These are phyloP conservation scores for Capsicum chinense DNA, from an alignment of 257 asterid genomes.

Conservation along the genomic window DNA sequence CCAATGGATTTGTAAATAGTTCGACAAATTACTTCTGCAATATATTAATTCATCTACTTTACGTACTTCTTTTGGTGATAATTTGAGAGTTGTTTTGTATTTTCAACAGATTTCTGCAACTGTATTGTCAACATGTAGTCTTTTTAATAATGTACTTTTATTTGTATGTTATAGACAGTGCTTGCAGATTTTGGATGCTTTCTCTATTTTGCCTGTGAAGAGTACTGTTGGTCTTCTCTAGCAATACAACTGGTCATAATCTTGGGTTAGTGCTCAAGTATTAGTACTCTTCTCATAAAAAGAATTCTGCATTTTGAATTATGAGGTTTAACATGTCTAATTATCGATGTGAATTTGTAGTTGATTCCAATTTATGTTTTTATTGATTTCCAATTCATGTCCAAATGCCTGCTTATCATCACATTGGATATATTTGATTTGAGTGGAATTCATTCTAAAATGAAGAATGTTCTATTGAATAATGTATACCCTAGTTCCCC, in stretches of 20 bases:
- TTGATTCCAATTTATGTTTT: neutral
- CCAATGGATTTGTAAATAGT: neutral
- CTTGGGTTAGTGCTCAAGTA: neutral
- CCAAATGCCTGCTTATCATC: too few relatives aligned
- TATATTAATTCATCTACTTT: too few relatives aligned
- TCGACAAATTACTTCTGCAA: constrained; percentile 2
- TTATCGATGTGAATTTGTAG: neutral
- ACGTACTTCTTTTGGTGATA: too few relatives aligned
- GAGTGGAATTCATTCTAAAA: too few relatives aligned
- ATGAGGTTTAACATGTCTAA: neutral
- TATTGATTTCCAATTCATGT: neutral
- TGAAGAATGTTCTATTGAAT: too few relatives aligned
- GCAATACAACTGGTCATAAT: neutral
- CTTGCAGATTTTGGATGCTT: constrained; percentile 3
- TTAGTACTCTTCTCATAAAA: neutral
- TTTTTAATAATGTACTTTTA: neutral
- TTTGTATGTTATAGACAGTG: constrained; percentile 16
- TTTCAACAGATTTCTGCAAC: neutral
- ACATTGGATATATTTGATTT: too few relatives aligned
- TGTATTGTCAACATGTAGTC: constrained; percentile 6
- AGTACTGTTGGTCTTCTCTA: neutral
- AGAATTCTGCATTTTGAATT: neutral
- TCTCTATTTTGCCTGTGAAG: neutral
- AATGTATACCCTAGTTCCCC: too few relatives aligned
- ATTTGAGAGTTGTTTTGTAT: neutral